These are phyloP conservation scores for Alectoria sarmentosa DNA, from an alignment of 495 filamentous ascomycete genomes.

Conservation along the genomic window DNA sequence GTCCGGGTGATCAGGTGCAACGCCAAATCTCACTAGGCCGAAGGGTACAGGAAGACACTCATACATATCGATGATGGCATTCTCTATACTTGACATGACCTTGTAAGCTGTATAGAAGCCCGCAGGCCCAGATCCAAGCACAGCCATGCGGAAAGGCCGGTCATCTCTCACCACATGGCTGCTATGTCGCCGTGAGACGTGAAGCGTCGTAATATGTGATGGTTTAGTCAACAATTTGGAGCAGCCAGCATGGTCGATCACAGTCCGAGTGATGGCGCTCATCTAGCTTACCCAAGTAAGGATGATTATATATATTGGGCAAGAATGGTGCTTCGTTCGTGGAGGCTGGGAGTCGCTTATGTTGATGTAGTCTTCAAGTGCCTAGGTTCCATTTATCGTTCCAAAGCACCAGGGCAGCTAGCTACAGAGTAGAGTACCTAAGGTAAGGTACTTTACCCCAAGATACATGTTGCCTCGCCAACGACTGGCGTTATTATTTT, in stretches of 20 bases:
- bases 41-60: conserved; percentile 89
- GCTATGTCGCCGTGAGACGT: conserved; percentile 14
- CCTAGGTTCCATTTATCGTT: no score
- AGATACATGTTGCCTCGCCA: background rate
- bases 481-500: background rate
- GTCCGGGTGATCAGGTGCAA: conserved; percentile 95
- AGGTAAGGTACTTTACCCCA: no score
- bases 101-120: conserved; percentile 92
- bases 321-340: no score
- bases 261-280: background rate
- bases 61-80: conserved; percentile 88
- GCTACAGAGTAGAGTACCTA: no score
- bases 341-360: background rate
- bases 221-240: background rate
- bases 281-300: background rate
- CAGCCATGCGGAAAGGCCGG: conserved; percentile 65
- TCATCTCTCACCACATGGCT: conserved; percentile 33
- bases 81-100: conserved; percentile 62
- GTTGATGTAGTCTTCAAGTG: no score
- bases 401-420: no score
- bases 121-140: conserved; percentile 92
- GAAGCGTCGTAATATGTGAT: background rate
- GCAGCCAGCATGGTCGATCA: background rate
- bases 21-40: conserved; percentile 85
- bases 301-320: background rate